Evolutionary conservation across 192 early-diverging fungal genomes (phyloP).

Genomic region (Coemansia sp.): DNA sequence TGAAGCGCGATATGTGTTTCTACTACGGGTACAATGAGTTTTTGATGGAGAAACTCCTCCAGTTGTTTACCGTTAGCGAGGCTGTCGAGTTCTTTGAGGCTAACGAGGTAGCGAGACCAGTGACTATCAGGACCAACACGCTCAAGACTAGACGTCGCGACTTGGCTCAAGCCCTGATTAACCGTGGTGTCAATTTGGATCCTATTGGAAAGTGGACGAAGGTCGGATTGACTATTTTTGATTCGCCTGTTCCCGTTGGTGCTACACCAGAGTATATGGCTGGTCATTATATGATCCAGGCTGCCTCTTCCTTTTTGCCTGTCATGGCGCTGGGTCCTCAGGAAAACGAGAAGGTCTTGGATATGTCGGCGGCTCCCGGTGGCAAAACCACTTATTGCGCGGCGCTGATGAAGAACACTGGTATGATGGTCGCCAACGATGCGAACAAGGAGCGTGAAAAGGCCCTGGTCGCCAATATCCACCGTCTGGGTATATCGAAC

Average conservation of each 20-base stretch:
- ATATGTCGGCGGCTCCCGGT: slow-evolving; percentile 98
- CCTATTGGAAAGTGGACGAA: slow-evolving; percentile 99
- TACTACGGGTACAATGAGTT: slow-evolving; percentile 98
- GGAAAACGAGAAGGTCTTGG: slow-evolving; percentile 91
- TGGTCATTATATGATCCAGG: slow-evolving; percentile 99
- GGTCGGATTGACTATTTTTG: slow-evolving; percentile 95
- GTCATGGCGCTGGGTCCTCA: slow-evolving; percentile 95
- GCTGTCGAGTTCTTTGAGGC: slow-evolving; percentile 99
- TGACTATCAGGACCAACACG: slow-evolving; percentile 97
- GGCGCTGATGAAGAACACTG: slow-evolving; percentile 96
- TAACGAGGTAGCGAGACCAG: slow-evolving; percentile 94
- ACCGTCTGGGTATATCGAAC: slow-evolving; percentile 87
- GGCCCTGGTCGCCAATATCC: slow-evolving; percentile 89
- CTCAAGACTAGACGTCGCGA: slow-evolving; percentile 92
- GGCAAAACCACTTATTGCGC: slow-evolving; percentile 98
- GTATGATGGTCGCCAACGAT: slow-evolving; percentile 96
- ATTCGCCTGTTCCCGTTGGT: slow-evolving; percentile 92
- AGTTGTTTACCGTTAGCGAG: slow-evolving; percentile 89
- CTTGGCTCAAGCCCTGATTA: slow-evolving; percentile 91
- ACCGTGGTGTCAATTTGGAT: slow-evolving; percentile 97
- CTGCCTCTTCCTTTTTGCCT: slow-evolving; percentile 96
- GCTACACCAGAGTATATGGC: slow-evolving; percentile 99
- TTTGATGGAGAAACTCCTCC: slow-evolving; percentile 87
- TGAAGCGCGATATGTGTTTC: slow-evolving; percentile 85
- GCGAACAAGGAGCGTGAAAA: slow-evolving; percentile 92